Base-by-base conservation (phyloP, 805 yeast species). In the Vanderwaltozyma polyspora region DNA sequence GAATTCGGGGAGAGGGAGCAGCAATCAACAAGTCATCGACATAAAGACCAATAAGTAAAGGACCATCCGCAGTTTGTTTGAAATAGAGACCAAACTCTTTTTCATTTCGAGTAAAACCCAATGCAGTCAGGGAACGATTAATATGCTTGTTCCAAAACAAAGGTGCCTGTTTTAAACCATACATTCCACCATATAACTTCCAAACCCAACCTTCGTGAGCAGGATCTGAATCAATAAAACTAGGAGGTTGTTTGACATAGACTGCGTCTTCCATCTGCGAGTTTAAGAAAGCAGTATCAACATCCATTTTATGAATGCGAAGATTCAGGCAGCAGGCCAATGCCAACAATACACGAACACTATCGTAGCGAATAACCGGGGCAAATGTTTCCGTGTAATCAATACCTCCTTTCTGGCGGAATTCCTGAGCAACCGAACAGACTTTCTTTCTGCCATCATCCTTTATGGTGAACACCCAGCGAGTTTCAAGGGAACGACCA, bases 91-190 rank as follows among this genome's bases (percentile, higher is more conserved):
- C n/a, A n/a, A n/a, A n/a, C n/a, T n/a, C n/a, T n/a, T n/a, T n/a
- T n/a, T n/a, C n/a, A n/a, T n/a, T n/a, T n/a, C n/a, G n/a, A n/a
- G n/a, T n/a, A n/a, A n/a, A n/a, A n/a, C n/a, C n/a, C n/a, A n/a
- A n/a, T n/a, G n/a, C n/a, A n/a, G n/a, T n/a, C n/a, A n/a, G n/a
- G n/a, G 47, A 30, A 42, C 47, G 7, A 53, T 52, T 31, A 46
- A 52, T 39, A 46, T 48, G 40, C 45, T 54, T 41, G 48, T 49
- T 36, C 58, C 49, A 24, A 53, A 56, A 18, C 49, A 55, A 17
- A 2, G 42, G 46, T 3, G 40, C 32, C 19, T 42, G 45, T 29
- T 40, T 40, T 8, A 40, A 25, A 16, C 44, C 44, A 36, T 42
- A 42, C 36, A 42, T 35, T 4, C 35, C 42, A 21, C 35, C 34